These are phyloP conservation scores for Psophocarpus tetragonolobus DNA, from an alignment of 306 rosid genomes.

Conservation along the genomic window DNA sequence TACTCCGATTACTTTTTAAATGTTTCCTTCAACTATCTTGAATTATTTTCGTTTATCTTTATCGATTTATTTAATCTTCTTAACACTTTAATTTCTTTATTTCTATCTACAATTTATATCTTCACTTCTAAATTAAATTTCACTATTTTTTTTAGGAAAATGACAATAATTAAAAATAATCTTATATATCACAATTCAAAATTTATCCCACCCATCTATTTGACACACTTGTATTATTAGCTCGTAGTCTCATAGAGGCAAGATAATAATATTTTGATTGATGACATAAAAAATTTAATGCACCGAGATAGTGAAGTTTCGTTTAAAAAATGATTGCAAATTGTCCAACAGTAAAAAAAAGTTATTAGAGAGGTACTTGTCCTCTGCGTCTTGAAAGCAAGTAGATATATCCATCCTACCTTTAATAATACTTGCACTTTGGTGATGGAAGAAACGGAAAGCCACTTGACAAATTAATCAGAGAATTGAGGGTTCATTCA, in stretches of 20 bases:
- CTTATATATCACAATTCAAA: neutral
- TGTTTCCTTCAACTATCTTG: too few relatives aligned
- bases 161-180: neutral
- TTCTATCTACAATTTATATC: neutral
- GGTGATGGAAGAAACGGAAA: neutral
- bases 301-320: neutral
- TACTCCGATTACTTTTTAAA: too few relatives aligned
- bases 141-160: neutral
- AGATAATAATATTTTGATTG: neutral
- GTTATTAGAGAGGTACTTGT: neutral
- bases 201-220: neutral
- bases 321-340: neutral
- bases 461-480: neutral
- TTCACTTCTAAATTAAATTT: neutral
- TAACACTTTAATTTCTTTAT: too few relatives aligned
- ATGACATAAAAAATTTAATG: neutral
- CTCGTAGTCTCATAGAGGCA: neutral
- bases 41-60: too few relatives aligned
- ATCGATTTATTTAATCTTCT: too few relatives aligned
- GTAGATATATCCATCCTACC: constrained; percentile 9
- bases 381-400: neutral
- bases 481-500: constrained; percentile 1
- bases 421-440: neutral
- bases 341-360: neutral
- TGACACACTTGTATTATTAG: neutral